Evolutionary conservation across 352 stramenopile genomes (phyloP).

Genomic region (Phytopythium kandeliae): DNA sequence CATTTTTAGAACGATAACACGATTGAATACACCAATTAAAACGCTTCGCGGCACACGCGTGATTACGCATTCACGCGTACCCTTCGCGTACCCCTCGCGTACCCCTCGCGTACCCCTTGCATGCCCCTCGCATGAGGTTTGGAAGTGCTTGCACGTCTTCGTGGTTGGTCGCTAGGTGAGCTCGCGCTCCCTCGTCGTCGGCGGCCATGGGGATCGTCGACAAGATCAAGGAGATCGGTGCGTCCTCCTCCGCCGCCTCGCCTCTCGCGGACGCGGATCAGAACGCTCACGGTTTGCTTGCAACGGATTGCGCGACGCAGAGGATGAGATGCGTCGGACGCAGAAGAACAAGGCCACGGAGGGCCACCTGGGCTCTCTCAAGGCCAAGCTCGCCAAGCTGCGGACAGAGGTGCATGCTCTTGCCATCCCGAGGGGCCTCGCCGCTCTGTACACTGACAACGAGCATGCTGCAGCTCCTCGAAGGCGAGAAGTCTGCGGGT

Average conservation of each 20-base stretch:
- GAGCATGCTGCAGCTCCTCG: conserved; percentile 44
- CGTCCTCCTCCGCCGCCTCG: conserved; percentile 3
- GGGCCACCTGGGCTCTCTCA: conserved; percentile 90
- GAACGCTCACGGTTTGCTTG: too few species aligned
- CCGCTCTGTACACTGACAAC: conserved; percentile 1
- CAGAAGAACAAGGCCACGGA: conserved; percentile 98
- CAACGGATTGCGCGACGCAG: conserved; percentile 19
- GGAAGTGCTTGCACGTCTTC: too few species aligned
- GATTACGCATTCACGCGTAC: too few species aligned
- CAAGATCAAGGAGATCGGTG: conserved; percentile 93
- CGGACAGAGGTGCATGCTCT: conserved; percentile 91
- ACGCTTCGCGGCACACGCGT: too few species aligned
- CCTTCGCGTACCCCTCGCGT: too few species aligned
- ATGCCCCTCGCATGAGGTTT: too few species aligned
- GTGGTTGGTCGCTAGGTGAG: too few species aligned
- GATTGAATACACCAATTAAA: too few species aligned
- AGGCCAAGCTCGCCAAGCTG: conserved; percentile 99
- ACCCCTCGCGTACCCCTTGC: too few species aligned
- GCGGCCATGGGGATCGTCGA: conserved; percentile 89
- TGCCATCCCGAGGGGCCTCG: too few species aligned
- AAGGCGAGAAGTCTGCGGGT: conserved; percentile 71
- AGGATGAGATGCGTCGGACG: conserved; percentile 96
- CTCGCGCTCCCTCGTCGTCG: conserved; percentile 14
- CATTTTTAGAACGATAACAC: too few species aligned
- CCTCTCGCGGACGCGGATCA: not conserved